These are phyloP conservation scores for Cryptosporidium sp. DNA, from an alignment of 169 alveolate species.

Conservation along the genomic window DNA sequence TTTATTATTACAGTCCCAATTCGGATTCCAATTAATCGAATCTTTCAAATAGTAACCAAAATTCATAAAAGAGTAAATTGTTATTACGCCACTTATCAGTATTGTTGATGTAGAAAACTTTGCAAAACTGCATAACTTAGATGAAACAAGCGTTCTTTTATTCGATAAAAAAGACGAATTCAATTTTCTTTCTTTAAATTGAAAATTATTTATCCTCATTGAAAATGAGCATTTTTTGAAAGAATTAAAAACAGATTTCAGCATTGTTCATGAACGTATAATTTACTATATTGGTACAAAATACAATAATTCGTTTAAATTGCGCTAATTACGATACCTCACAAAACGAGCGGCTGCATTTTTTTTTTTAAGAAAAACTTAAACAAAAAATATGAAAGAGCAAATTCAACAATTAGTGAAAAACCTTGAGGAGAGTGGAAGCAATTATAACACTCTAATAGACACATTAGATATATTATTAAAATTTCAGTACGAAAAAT, in stretches of 20 bases:
- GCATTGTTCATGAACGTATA: neutral
- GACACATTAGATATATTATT: constrained; percentile 10
- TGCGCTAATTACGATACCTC: constrained; percentile 45
- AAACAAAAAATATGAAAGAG: neutral
- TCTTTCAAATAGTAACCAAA: constrained; percentile 65
- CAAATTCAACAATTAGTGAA: constrained; percentile 26
- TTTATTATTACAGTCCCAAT: constrained; percentile 40
- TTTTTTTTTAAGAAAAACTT: neutral
- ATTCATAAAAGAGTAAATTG: constrained; percentile 23
- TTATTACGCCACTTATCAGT: neutral
- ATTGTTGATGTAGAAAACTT: constrained; percentile 33
- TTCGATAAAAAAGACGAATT: neutral
- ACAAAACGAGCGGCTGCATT: constrained; percentile 16
- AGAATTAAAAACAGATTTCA: neutral
- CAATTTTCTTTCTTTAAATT: neutral
- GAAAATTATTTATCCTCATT: neutral
- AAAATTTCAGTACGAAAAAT: neutral
- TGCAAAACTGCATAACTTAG: constrained; percentile 4
- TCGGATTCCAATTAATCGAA: constrained; percentile 49
- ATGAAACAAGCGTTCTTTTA: neutral
- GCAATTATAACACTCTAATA: neutral
- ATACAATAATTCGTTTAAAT: neutral
- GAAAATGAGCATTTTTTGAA: neutral
- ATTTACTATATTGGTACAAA: neutral
- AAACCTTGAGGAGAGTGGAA: constrained; percentile 4